These are phyloP conservation scores for Colletotrichum chrysophilum DNA, from an alignment of 2,329 filamentous ascomycete genomes.

Conservation along the genomic window DNA sequence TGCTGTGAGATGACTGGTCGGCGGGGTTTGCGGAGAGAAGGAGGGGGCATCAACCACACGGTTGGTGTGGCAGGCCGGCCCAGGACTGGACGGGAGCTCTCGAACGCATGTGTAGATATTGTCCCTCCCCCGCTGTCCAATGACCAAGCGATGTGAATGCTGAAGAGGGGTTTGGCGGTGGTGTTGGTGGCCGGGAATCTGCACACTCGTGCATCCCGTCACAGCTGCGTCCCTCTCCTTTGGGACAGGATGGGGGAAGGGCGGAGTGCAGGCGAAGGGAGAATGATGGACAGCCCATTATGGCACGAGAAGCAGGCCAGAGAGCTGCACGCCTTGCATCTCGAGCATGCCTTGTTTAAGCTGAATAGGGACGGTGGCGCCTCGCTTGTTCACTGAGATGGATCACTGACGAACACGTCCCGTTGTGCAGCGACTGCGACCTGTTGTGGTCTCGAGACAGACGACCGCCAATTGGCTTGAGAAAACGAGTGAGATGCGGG, in stretches of 20 bases:
- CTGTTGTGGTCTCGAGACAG: neutral
- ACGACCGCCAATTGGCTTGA: neutral
- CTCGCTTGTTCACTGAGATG: neutral
- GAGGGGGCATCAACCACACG: neutral
- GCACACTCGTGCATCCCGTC: slow-evolving; percentile 20
- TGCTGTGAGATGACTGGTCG: neutral
- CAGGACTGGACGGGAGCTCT: neutral
- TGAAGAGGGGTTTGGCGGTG: neutral
- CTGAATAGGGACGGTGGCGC: neutral
- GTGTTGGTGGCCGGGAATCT: slow-evolving; percentile 15
- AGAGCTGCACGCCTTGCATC: neutral
- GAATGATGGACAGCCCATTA: neutral
- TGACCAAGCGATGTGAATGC: neutral
- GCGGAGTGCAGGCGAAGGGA: neutral
- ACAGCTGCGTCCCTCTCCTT: slow-evolving; percentile 18
- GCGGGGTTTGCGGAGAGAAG: neutral
- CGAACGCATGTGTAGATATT: neutral
- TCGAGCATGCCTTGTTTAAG: neutral
- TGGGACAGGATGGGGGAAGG: neutral
- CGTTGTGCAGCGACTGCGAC: neutral
- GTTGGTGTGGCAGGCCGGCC: neutral
- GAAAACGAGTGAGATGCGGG: neutral
- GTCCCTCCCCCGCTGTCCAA: neutral
- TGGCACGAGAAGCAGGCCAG: neutral
- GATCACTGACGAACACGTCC: neutral